Evolutionary conservation across 306 rosid genomes (phyloP), one percentile per base, ranked within the genome.

Genomic region (Sphenostylis stenocarpa): DNA sequence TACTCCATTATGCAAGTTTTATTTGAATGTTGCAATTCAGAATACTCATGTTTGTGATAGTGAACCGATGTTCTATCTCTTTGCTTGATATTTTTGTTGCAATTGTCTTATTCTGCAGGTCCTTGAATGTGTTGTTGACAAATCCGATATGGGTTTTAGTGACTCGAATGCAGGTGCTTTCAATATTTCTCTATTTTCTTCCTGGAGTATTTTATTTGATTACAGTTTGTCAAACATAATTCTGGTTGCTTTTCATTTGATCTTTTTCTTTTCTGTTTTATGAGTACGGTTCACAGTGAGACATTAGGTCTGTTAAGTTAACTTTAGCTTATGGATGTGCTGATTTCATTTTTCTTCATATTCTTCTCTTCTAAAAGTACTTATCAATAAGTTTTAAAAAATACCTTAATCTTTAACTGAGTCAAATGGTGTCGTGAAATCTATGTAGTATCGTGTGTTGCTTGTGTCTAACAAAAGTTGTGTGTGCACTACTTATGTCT

Each of bases 81-180:
- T 68, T 71, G n/a, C 56, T 33, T 75, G 33, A 49, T 69, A 14
- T 41, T 80, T 21, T 68, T 36, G 39, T 58, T 39, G 38, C 14
- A 19, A 10, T 19, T 80, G 13, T 73, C 31, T 70, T 41, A 21
- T 79, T 64, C 72, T 92, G 86, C 93, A 92, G 97, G 85, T 87
- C 90, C 83, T 79, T 92, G 85, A 92, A 92, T 48, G 97, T 92
- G 9, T 68, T 92, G 86, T 51, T 87, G 20, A 92, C 97, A 77
- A 87, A 34, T 72, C 97, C 97, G 75, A 84, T 92, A 53, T 92
- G 97, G 97, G 97, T 92, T 79, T 85, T 92, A 14, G 97, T 92
- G 81, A 92, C 97, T 76, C 96, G 97, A 39, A 92, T 92, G 97
- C 97, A 92, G 97, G 97, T 89, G 74, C 57, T 4, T 79, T 79